phyloP scores from a whole-genome alignment of 345 rosid species.

The Arabidopsis arenosa region DNA sequence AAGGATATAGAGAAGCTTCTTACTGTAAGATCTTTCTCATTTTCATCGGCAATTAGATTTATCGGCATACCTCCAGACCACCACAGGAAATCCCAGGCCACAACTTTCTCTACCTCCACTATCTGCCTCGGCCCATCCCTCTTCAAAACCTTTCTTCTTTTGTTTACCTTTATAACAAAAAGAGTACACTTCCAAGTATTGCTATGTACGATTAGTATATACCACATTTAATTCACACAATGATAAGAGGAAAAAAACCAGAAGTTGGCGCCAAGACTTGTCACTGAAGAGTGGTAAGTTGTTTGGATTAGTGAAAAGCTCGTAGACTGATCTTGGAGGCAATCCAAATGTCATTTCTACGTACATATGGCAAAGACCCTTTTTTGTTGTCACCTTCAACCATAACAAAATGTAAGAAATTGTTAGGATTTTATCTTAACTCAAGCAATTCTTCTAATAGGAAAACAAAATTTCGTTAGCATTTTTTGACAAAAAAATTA shows the following conservation, averaged over 20 bases:
- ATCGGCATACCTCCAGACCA: slow-evolving; percentile 77
- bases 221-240: not conserved
- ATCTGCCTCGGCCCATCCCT: slow-evolving; percentile 71
- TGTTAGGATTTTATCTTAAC: not conserved
- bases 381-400: slow-evolving; percentile 65
- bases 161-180: slow-evolving; percentile 54
- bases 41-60: slow-evolving; percentile 65
- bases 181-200: not conserved
- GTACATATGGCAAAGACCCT: slow-evolving; percentile 24
- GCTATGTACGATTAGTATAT: not conserved
- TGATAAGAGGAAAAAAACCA: slow-evolving; percentile 1
- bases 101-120: slow-evolving; percentile 69
- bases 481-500: too few relatives aligned
- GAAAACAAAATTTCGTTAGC: too few relatives aligned
- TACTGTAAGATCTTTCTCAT: slow-evolving; percentile 60
- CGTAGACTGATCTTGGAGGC: slow-evolving; percentile 3
- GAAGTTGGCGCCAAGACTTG: not conserved
- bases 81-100: slow-evolving; percentile 82
- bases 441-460: not conserved
- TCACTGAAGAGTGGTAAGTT: not conserved
- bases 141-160: slow-evolving; percentile 59
- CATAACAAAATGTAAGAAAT: not conserved
- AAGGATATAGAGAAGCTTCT: slow-evolving; percentile 11
- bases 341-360: slow-evolving; percentile 10
- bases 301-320: slow-evolving; percentile 6